These are phyloP conservation scores for Pelargonium myrrhifolium DNA, from an alignment of 441 rosid genomes.

Conservation along the genomic window DNA sequence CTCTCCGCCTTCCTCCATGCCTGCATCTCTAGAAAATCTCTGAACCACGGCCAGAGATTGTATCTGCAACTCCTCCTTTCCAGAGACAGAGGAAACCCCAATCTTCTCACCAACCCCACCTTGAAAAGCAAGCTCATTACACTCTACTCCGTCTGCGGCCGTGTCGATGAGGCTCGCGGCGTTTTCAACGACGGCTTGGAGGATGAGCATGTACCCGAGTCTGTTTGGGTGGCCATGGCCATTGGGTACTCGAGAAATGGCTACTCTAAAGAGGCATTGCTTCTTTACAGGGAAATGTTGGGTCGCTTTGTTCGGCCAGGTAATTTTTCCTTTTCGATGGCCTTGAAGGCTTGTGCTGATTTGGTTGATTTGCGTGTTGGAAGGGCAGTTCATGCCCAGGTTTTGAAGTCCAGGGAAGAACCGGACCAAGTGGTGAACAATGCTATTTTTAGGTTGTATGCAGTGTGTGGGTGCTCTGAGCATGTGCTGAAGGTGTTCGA, in stretches of 20 bases:
- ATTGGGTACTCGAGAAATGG: conserved; percentile 37
- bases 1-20: conserved; percentile 30
- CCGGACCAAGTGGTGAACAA: conserved; percentile 48
- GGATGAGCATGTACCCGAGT: conserved; percentile 18
- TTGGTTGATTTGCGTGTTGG: conserved; percentile 34
- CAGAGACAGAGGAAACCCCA: background rate
- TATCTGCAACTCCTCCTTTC: conserved; percentile 21
- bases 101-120: conserved; percentile 24
- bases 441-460: conserved; percentile 43
- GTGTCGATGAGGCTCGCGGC: conserved; percentile 28
- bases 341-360: conserved; percentile 38
- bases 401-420: conserved; percentile 40
- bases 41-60: conserved; percentile 30
- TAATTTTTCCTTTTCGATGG: conserved; percentile 40
- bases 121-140: conserved; percentile 35
- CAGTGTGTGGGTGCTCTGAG: conserved; percentile 32
- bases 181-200: conserved; percentile 26
- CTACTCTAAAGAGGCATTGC: conserved; percentile 22
- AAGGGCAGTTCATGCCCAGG: conserved; percentile 40
- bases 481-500: conserved; percentile 42
- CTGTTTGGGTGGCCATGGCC: conserved; percentile 41
- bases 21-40: conserved; percentile 35
- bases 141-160: conserved; percentile 37
- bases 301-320: conserved; percentile 41
- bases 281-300: conserved; percentile 34